phyloP scores from a whole-genome alignment of 2,329 filamentous ascomycete species.

The Phaeosphaeria sp. region DNA sequence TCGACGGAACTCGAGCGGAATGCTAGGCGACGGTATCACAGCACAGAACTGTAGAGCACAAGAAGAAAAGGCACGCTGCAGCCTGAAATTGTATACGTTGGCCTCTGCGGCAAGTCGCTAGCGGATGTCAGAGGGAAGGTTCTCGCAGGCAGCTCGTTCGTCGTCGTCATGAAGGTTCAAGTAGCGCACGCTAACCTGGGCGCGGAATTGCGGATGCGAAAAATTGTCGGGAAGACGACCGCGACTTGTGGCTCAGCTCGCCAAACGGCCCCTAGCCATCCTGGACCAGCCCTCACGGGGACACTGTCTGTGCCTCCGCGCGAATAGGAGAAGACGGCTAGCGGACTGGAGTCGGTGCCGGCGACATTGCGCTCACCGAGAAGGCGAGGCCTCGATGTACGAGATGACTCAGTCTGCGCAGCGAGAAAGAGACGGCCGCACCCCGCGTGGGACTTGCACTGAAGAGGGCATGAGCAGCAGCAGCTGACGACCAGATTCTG shows the following conservation, averaged over 20 bases:
- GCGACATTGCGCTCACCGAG: conserved; percentile 27
- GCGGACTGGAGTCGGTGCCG: conserved; percentile 22
- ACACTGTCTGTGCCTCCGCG: conserved; percentile 15
- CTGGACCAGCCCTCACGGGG: conserved; percentile 19
- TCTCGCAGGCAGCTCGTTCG: conserved; percentile 27
- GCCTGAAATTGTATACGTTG: conserved; percentile 37
- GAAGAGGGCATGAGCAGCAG: conserved; percentile 19
- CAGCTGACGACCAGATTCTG: conserved; percentile 27
- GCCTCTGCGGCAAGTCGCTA: conserved; percentile 32
- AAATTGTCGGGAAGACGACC: conserved; percentile 19
- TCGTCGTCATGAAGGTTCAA: conserved; percentile 32
- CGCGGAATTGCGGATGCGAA: conserved; percentile 14
- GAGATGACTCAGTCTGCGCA: conserved; percentile 29
- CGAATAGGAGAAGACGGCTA: conserved; percentile 19
- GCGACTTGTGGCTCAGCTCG: conserved; percentile 8
- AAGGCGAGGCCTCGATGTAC: conserved; percentile 8
- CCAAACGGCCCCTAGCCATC: conserved; percentile 14
- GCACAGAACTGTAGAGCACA: conserved; percentile 14
- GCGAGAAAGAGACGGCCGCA: conserved; percentile 39
- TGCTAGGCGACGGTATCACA: conserved; percentile 1
- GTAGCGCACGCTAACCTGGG: conserved; percentile 16
- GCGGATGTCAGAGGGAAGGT: conserved; percentile 36
- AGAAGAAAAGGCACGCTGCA: conserved; percentile 26
- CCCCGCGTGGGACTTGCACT: conserved; percentile 30
- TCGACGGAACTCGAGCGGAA: conserved; percentile 11